A percentile compares a stretch with the other conserved stretches of the same genome.
phyloP scores from a whole-genome alignment of 2,329 filamentous ascomycete species.

The Biscogniauxia mediterranea region DNA sequence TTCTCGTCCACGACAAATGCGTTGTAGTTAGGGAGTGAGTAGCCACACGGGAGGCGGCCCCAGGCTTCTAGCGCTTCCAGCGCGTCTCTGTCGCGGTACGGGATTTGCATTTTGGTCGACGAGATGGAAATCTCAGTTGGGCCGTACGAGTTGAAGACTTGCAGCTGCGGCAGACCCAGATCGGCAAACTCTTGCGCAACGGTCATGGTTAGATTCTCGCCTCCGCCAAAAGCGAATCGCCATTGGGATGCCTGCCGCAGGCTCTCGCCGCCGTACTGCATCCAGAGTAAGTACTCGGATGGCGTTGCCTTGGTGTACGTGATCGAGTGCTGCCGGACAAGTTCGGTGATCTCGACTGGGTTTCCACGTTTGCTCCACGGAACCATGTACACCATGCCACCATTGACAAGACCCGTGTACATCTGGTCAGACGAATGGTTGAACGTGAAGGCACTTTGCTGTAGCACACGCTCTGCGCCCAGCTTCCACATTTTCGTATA shows the following conservation, averaged over 20 bases:
- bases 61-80: too few relatives aligned
- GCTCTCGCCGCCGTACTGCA: constrained; percentile 13
- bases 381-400: constrained; percentile 38
- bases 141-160: constrained; percentile 18
- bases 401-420: constrained; percentile 35
- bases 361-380: constrained; percentile 32
- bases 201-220: constrained; percentile 26
- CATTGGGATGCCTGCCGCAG: constrained; percentile 22
- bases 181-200: constrained; percentile 8
- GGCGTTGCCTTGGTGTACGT: constrained; percentile 38
- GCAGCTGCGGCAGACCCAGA: constrained; percentile 10
- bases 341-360: constrained; percentile 29
- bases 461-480: constrained; percentile 31
- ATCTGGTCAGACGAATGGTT: constrained; percentile 40
- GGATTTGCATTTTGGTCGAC: constrained; percentile 5
- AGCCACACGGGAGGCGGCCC: constrained; percentile 8
- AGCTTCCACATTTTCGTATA: constrained; percentile 16
- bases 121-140: constrained; percentile 17
- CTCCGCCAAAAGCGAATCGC: constrained; percentile 33
- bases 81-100: background rate
- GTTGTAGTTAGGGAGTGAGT: constrained; percentile 10
- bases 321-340: constrained; percentile 34
- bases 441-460: constrained; percentile 41
- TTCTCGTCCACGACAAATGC: constrained; percentile 41
- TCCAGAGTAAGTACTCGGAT: constrained; percentile 35